Base-by-base conservation (phyloP, 768 basidiomycete genomes). In the Naganishia friedmannii region DNA sequence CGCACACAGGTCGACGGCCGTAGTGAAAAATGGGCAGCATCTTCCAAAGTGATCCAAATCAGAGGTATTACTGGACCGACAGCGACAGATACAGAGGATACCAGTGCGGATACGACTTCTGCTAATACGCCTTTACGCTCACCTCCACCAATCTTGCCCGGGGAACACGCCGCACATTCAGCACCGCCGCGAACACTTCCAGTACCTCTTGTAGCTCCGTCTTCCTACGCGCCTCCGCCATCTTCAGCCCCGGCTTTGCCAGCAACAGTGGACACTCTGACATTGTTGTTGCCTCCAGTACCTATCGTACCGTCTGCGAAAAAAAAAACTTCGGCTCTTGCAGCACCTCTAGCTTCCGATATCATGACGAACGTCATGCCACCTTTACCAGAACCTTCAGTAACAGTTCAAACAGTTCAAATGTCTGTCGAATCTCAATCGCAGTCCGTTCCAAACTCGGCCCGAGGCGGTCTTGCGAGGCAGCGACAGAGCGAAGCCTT, bases 11-110 rank as follows among this genome's bases (percentile, higher is more conserved):
- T 26, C 2, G 39, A 42, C 13, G 26, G 26, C 12, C 12, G 39
- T 3, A 9, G 39, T 3, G 12, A 37, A 21, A 63, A 29, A 17
- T 29, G 42, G 37, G 60, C 60, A 2, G n/a, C 39, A 15, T 63
- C 60, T 8, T 17, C 60, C 2, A 42, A 17, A 23, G 60, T 63
- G 17, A 63, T 63, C 2, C 60, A 63, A 26, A 17, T 45, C 6
- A 45, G 28, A 15, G 60, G 60, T 28, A 63, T 45, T 19, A 63
- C 60, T 1, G 60, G 60, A 1, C 39, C 60, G 10, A 63, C 60
- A 63, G 60, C 60, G 13, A 63, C 60, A 42, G 60, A 63, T 63
- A 63, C 60, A 37, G 60, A 42, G 19, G 37, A 34, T 29, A n/a
- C 60, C n/a, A 45, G 42, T 37, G 26, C 60, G 42, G 42, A 63